phyloP scores from a whole-genome alignment of 129 eudicot genomes.

The Kitagawia praeruptora region DNA sequence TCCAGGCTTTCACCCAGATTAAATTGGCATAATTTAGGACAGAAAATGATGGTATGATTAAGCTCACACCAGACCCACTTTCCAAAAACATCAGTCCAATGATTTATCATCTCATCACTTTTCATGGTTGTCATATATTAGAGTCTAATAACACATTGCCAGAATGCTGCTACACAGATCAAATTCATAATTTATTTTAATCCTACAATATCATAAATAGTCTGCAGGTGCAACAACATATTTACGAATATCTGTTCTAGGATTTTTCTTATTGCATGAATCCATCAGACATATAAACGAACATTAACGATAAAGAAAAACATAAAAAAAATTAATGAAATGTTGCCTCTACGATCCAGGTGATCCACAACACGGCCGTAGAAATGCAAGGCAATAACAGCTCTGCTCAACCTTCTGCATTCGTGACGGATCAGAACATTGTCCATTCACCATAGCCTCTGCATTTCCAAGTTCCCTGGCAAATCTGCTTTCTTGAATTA shows the following conservation, averaged over 20 bases:
- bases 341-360: conserved; percentile 1
- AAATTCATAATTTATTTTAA: not conserved
- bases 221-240: not conserved
- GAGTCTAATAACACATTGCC: not conserved
- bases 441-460: not conserved
- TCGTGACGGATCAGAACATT: not conserved
- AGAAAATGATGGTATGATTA: not conserved
- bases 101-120: not conserved
- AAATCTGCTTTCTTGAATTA: not conserved
- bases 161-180: not conserved
- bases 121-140: not conserved
- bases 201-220: not conserved
- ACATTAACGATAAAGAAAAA: not conserved
- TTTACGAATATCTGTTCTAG: not conserved
- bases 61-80: not conserved
- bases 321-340: not conserved
- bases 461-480: not conserved
- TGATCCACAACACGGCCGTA: not conserved
- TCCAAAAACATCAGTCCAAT: not conserved
- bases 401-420: not conserved
- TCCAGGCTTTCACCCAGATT: not conserved
- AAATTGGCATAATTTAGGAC: not conserved
- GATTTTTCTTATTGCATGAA: not conserved
- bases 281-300: not conserved
- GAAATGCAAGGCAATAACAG: not conserved